phyloP scores from a whole-genome alignment of 169 alveolate species.

The Babesia microti region DNA sequence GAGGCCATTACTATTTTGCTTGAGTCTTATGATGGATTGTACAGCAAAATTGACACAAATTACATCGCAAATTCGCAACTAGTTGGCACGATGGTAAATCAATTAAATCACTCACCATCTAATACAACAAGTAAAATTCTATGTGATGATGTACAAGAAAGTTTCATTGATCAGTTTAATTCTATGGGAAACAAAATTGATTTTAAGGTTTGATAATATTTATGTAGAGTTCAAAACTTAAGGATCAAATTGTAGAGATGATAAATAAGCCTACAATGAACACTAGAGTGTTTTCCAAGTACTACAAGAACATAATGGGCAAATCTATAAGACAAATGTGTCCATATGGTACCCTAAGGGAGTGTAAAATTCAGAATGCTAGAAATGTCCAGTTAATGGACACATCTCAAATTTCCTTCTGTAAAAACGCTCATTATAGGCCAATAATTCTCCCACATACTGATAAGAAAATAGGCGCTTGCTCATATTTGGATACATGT shows the following conservation, averaged over 20 bases:
- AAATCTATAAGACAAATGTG: constrained; percentile 48
- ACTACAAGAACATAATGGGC: constrained; percentile 45
- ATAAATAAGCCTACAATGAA: neutral
- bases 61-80: too few species aligned
- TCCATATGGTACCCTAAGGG: constrained; percentile 43
- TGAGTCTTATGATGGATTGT: too few species aligned
- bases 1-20: too few species aligned
- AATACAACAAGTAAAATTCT: too few species aligned
- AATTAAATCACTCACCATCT: too few species aligned
- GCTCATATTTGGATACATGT: constrained; percentile 89
- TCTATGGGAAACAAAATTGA: too few species aligned
- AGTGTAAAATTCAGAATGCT: constrained; percentile 40
- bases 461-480: constrained; percentile 72
- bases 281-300: neutral
- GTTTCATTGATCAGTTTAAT: too few species aligned
- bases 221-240: too few species aligned
- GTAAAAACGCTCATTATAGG: constrained; percentile 45
- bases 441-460: constrained; percentile 51
- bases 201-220: too few species aligned
- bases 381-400: constrained; percentile 4
- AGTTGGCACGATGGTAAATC: too few species aligned
- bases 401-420: neutral
- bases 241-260: constrained; percentile 7
- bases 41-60: too few species aligned
- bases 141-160: too few species aligned